Evolutionary conservation across 345 rosid genomes (phyloP).

Genomic region (Mercurialis annua): DNA sequence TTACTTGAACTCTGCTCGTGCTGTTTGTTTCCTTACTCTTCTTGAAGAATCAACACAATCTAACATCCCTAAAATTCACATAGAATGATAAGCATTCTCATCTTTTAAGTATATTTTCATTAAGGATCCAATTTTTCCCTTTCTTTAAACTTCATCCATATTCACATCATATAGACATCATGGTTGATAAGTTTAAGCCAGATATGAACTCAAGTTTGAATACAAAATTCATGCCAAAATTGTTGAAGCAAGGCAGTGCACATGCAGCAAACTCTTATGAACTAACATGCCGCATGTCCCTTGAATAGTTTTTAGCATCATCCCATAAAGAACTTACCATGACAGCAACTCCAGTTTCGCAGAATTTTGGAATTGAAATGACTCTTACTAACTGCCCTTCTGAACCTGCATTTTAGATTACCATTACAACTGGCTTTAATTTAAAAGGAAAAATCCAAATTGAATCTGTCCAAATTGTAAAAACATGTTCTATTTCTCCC

Average conservation of each 20-base stretch:
- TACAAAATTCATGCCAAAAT: neutral
- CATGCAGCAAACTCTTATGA: slow-evolving; percentile 4
- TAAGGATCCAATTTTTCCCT: neutral
- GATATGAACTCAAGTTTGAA: neutral
- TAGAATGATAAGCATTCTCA: neutral
- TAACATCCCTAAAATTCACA: neutral
- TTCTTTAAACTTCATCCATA: neutral
- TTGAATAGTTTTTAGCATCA: neutral
- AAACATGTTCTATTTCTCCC: too few relatives aligned
- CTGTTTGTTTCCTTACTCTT: neutral
- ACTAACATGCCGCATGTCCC: neutral
- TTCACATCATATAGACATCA: neutral
- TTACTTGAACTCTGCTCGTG: neutral
- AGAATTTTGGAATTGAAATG: slow-evolving; percentile 72
- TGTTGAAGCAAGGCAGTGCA: slow-evolving; percentile 4
- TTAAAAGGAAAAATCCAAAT: neutral
- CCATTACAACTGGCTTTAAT: slow-evolving; percentile 9
- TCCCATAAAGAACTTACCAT: slow-evolving; percentile 46
- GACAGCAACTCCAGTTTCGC: slow-evolving; percentile 73
- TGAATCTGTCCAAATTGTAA: neutral
- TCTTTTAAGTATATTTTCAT: neutral
- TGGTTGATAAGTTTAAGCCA: neutral
- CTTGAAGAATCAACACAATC: neutral
- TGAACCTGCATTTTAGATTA: slow-evolving; percentile 47
- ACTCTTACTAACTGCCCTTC: slow-evolving; percentile 77